Conservation (phyloP, 441 rosid species). For the Brassica hybrid region DNA sequence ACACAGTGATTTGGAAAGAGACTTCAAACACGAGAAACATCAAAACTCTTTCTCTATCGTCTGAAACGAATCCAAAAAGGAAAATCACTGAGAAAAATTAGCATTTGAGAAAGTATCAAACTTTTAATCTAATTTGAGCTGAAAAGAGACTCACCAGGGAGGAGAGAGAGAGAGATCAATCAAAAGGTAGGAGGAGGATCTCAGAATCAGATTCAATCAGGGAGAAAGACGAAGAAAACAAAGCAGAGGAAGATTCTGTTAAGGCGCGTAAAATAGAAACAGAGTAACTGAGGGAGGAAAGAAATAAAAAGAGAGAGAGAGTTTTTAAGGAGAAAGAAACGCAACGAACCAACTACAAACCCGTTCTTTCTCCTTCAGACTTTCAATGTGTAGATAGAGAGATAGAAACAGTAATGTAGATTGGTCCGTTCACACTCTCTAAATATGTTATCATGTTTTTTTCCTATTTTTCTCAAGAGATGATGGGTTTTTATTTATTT, state of each 20-base stretch:
- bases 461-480: not conserved
- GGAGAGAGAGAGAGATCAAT: slow-evolving; percentile 35
- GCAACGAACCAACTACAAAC: slow-evolving; percentile 48
- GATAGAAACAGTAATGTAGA: slow-evolving; percentile 35
- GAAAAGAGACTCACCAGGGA: slow-evolving; percentile 25
- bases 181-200: slow-evolving; percentile 15
- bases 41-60: not conserved
- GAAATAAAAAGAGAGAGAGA: not conserved
- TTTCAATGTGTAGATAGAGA: slow-evolving; percentile 22
- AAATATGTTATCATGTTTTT: not conserved
- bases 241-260: slow-evolving; percentile 16
- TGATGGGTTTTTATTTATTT: not conserved
- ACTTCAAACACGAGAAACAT: slow-evolving; percentile 42
- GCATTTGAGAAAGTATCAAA: slow-evolving; percentile 25
- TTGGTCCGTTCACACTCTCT: slow-evolving; percentile 32
- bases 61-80: slow-evolving; percentile 34
- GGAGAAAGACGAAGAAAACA: not conserved
- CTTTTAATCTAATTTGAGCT: slow-evolving; percentile 31
- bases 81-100: not conserved
- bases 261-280: not conserved
- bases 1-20: slow-evolving; percentile 39
- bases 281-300: not conserved
- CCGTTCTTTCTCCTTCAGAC: slow-evolving; percentile 43
- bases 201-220: slow-evolving; percentile 36
- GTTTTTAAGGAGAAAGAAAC: slow-evolving; percentile 46